These are phyloP conservation scores for Hysterangium stoloniferum DNA, from an alignment of 768 basidiomycete species.

Conservation along the genomic window DNA sequence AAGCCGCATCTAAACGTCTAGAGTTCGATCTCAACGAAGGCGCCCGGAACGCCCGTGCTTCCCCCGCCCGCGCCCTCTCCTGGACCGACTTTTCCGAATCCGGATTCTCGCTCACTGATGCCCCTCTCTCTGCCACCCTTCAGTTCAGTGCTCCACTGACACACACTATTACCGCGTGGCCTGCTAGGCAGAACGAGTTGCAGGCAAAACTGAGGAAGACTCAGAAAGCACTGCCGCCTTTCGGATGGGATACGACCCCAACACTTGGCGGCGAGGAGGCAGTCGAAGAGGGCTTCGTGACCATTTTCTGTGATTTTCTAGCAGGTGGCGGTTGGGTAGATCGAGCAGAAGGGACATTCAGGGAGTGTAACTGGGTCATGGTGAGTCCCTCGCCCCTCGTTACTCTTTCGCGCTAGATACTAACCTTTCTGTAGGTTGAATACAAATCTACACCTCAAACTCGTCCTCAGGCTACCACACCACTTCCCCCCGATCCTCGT, in stretches of 20 bases:
- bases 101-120: slow-evolving; percentile 77
- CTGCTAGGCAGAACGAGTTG: slow-evolving; percentile 63
- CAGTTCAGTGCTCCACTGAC: slow-evolving; percentile 59
- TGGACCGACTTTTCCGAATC: slow-evolving; percentile 86
- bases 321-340: slow-evolving; percentile 81
- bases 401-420: neutral
- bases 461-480: slow-evolving; percentile 9
- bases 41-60: slow-evolving; percentile 52
- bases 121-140: slow-evolving; percentile 69
- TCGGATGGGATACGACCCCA: slow-evolving; percentile 90
- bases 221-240: slow-evolving; percentile 71
- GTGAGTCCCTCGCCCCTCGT: slow-evolving; percentile 38
- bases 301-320: slow-evolving; percentile 75
- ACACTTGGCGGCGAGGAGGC: slow-evolving; percentile 63
- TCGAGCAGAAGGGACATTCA: slow-evolving; percentile 62
- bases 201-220: slow-evolving; percentile 77
- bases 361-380: slow-evolving; percentile 89
- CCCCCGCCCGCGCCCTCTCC: slow-evolving; percentile 49
- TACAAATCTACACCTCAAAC: slow-evolving; percentile 64
- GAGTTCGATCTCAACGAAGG: slow-evolving; percentile 91
- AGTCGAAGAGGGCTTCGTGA: slow-evolving; percentile 86
- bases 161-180: slow-evolving; percentile 64
- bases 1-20: slow-evolving; percentile 55
- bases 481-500: slow-evolving; percentile 51
- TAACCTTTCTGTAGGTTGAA: slow-evolving; percentile 53